Base-by-base conservation (phyloP, 2,329 filamentous ascomycete species). In the Colletotrichum filicis region DNA sequence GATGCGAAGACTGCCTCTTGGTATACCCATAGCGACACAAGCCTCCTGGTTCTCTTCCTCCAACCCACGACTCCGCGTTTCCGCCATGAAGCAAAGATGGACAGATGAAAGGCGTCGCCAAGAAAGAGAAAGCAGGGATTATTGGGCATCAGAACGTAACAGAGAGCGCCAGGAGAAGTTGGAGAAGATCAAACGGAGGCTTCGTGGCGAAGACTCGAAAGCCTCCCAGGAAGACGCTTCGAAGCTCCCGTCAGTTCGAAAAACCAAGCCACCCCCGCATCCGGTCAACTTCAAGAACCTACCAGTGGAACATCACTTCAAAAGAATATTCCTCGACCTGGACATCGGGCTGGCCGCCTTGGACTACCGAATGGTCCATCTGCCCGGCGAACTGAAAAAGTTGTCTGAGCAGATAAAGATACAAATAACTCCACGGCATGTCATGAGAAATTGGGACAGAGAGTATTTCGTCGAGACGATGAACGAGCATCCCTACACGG, bases 401-500 rank as follows among this genome's bases (percentile, higher is more conserved):
- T 11, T 49, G 19, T 49, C n/a, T 19, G 19, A 49, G 22, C 14
- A 11, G 16, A 16, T 65, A 1, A n/a, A 26, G n/a, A 32, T 65
- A 9, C 35, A 8, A 37, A 5, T 16, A 11, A 60, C 70, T 22
- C 22, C 22, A 26, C 28, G 37, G 6, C 70, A 73, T 16, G 55
- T 73, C 1, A 53, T 69, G 37, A 60, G 67, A 16, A 35, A 16
- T 2, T 73, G 37, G 19, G 59, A 73, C 26, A 59, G 35, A 32
- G 22, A 19, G 8, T 22, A 22, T 4, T 57, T 71, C 14, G 22
- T 5, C 4, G 30, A 37, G 32, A 8, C 35, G 5, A 46, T 53
- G 14, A 26, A n/a, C 8, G 63, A 61, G 62, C 56, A 62, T 7
- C 63, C 68, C n/a, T 26, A 32, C 46, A n/a, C 56, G 32, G 46